Evolutionary conservation across 179 eudicot species (phyloP), one percentile per base, ranked within the genome.

Genomic region (Beta corolliflora): DNA sequence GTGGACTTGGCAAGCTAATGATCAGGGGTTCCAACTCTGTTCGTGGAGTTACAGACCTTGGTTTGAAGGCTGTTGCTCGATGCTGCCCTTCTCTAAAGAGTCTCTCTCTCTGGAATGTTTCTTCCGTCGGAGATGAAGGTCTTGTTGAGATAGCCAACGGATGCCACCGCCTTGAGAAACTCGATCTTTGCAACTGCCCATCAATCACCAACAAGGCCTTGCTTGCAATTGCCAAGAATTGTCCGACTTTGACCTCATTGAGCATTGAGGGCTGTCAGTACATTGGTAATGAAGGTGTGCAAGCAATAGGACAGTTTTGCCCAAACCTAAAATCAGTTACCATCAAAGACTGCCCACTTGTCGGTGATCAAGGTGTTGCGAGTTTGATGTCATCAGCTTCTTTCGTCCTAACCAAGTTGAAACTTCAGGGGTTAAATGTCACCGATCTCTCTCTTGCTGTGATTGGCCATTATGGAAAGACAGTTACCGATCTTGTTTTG

Each of bases 1-100:
- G 98, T 64, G 95, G 97, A 14, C 83, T 94, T 10, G 98, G 95
- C 3, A 94, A 94, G 91, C 93, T 94, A 31, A 71, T 86, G n/a
- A 89, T 94, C 36, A 79, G 85, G 84, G 98, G 98, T 71, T 79
- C 77, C 80, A 83, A 84, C 77, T 67, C 90, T 23, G 76, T 60
- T 25, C 88, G 90, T 64, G 91, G 94, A 64, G 92, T 93, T 61
- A 93, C 94, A 11, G 59, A 89, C 72, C 76, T 78, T 65, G 98
- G 98, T 44, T 85, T 94, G 52, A 88, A 86, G 77, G 97, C 97
- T 67, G 83, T 94, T 77, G 92, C 94, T 65, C 90, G 86, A 59
- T 89, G 94, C 50, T 91, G 94, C 89, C 90, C 95, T 13, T 90
- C 98, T 29, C 77, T 94, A 69, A 90, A 76, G 90, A 81, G n/a